Evolutionary conservation across 2,329 filamentous ascomycete genomes (phyloP).

Genomic region (Fusarium camptoceras): DNA sequence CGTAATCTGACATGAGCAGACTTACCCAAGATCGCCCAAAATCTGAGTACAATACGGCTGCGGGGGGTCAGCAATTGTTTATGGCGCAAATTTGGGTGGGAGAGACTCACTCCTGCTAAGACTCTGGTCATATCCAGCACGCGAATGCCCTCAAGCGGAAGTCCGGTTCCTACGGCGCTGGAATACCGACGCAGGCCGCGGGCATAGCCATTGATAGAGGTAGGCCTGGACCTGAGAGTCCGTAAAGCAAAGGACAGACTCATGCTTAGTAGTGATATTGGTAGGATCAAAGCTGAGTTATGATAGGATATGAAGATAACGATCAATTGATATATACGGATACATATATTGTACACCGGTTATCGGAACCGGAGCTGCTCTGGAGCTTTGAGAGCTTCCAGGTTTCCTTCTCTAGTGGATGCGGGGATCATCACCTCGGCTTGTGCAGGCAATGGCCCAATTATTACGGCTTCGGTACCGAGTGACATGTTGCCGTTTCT

Average conservation of each 20-base stretch:
- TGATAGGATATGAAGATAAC: neutral
- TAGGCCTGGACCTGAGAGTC: slow-evolving; percentile 33
- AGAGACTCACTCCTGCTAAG: slow-evolving; percentile 81
- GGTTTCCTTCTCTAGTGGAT: neutral
- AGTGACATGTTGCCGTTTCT: slow-evolving; percentile 22
- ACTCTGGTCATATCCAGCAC: slow-evolving; percentile 98
- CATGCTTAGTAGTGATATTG: slow-evolving; percentile 24
- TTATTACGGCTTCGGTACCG: slow-evolving; percentile 33
- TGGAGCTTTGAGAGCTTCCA: slow-evolving; percentile 25
- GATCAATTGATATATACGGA: slow-evolving; percentile 1
- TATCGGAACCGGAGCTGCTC: slow-evolving; percentile 28
- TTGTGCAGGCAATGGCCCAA: slow-evolving; percentile 16
- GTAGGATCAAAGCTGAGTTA: neutral
- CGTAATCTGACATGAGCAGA: slow-evolving; percentile 9
- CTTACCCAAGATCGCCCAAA: slow-evolving; percentile 92
- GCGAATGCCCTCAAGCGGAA: slow-evolving; percentile 85
- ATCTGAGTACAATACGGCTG: slow-evolving; percentile 99
- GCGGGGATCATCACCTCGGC: slow-evolving; percentile 31
- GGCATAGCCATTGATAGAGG: slow-evolving; percentile 28
- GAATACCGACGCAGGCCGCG: slow-evolving; percentile 48
- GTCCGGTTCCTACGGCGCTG: slow-evolving; percentile 45
- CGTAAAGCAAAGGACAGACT: slow-evolving; percentile 33
- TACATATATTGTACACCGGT: slow-evolving; percentile 16
- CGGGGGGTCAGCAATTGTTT: slow-evolving; percentile 22
- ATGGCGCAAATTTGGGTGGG: neutral